Percentiles rank a stretch among this genome's conserved stretches.
Conservation (phyloP, 805 yeast species). For the Komagataella phaffii region DNA sequence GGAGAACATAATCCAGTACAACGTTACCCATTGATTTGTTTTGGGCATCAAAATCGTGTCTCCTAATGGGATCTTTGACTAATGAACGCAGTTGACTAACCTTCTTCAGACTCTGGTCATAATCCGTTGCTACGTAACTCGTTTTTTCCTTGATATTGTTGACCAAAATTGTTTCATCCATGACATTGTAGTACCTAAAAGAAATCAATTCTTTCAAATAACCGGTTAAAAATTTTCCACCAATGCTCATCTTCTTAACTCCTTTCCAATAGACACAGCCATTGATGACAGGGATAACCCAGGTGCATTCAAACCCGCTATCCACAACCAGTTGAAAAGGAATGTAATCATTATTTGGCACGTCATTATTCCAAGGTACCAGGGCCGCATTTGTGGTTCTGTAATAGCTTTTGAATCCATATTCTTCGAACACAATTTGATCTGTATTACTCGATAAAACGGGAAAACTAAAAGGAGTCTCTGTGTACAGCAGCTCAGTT, state of each 20-base stretch:
- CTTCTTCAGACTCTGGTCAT: slow-evolving; percentile 16
- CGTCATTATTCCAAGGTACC: slow-evolving; percentile 43
- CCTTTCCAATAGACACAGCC: slow-evolving; percentile 72
- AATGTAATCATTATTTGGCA: slow-evolving; percentile 10
- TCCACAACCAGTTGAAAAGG: slow-evolving; percentile 79
- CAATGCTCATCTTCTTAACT: slow-evolving; percentile 67
- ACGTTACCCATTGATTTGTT: slow-evolving; percentile 14
- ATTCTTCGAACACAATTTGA: slow-evolving; percentile 90
- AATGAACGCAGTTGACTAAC: slow-evolving; percentile 12
- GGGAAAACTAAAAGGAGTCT: slow-evolving; percentile 73
- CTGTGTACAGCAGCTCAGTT: slow-evolving; percentile 57
- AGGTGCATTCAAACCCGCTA: slow-evolving; percentile 78
- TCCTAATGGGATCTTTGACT: not conserved
- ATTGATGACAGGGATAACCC: slow-evolving; percentile 73
- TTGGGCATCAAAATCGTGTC: slow-evolving; percentile 1
- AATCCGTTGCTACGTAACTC: slow-evolving; percentile 55
- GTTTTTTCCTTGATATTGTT: slow-evolving; percentile 77
- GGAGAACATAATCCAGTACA: slow-evolving; percentile 64
- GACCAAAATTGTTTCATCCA: slow-evolving; percentile 78
- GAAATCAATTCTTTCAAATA: slow-evolving; percentile 74
- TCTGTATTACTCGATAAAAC: slow-evolving; percentile 75
- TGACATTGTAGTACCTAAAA: slow-evolving; percentile 83
- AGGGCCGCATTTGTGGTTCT: slow-evolving; percentile 50
- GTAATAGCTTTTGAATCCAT: slow-evolving; percentile 60
- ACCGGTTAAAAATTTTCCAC: slow-evolving; percentile 78